Evolutionary conservation across 1,284 basidiomycete genomes (phyloP).

Genomic region (Moniliella sp.): DNA sequence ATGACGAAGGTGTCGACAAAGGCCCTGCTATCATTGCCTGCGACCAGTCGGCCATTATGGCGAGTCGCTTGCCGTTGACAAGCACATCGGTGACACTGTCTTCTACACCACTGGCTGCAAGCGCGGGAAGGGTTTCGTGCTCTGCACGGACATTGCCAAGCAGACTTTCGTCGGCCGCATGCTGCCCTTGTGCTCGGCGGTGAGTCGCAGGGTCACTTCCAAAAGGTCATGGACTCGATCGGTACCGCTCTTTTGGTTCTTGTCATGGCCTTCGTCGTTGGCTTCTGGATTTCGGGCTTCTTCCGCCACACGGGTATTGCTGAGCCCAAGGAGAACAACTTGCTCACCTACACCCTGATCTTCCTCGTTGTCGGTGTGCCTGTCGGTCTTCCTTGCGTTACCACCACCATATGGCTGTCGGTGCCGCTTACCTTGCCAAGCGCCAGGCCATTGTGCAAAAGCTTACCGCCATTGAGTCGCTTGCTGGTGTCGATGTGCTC

Average conservation of each 20-base stretch:
- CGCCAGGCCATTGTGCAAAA: slow-evolving; percentile 45
- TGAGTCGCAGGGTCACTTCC: slow-evolving; percentile 38
- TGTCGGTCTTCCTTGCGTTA: slow-evolving; percentile 41
- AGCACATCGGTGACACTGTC: slow-evolving; percentile 40
- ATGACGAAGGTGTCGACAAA: slow-evolving; percentile 36
- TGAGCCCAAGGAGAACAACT: slow-evolving; percentile 38
- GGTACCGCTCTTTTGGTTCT: slow-evolving; percentile 40
- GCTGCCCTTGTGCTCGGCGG: slow-evolving; percentile 37
- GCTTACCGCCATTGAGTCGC: slow-evolving; percentile 43
- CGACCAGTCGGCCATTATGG: slow-evolving; percentile 42
- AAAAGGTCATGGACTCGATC: slow-evolving; percentile 39
- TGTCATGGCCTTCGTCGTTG: slow-evolving; percentile 40
- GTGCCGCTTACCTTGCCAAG: slow-evolving; percentile 42
- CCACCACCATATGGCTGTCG: slow-evolving; percentile 42
- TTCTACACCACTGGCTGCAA: slow-evolving; percentile 38
- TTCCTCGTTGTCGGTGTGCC: slow-evolving; percentile 42
- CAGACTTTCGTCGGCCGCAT: slow-evolving; percentile 39
- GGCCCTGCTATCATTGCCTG: slow-evolving; percentile 40
- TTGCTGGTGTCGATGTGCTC: slow-evolving; percentile 43
- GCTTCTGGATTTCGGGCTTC: slow-evolving; percentile 38
- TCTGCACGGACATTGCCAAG: slow-evolving; percentile 39
- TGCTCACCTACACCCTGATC: slow-evolving; percentile 40
- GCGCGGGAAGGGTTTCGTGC: slow-evolving; percentile 40
- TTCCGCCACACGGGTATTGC: slow-evolving; percentile 39
- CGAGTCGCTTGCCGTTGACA: slow-evolving; percentile 42